Conservation (phyloP, 208 protist species). For the Ichthyophonus hoferi region DNA sequence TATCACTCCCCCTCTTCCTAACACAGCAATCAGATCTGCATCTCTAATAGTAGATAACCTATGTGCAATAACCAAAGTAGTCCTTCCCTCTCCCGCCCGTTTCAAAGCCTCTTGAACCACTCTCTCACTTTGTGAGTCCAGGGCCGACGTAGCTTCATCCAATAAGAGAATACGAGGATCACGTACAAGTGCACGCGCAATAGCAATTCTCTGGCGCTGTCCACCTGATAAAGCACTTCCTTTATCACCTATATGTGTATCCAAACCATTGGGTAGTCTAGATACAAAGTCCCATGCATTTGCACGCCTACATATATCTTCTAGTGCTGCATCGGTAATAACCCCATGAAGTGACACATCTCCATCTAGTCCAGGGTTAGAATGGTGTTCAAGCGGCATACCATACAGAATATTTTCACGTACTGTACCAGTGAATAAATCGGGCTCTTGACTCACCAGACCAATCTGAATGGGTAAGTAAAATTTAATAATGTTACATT, state of each 20-base stretch:
- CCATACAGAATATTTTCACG: conserved; percentile 46
- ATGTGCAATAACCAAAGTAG: conserved; percentile 20
- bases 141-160: conserved; percentile 52
- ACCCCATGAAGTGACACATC: not conserved
- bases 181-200: conserved; percentile 43
- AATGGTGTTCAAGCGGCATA: not conserved
- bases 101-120: conserved; percentile 48
- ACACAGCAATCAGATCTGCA: not conserved
- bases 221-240: conserved; percentile 59
- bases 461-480: conserved; percentile 30
- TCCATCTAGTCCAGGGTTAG: not conserved
- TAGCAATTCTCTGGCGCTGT: conserved; percentile 43
- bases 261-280: not conserved
- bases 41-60: conserved; percentile 8
- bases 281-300: conserved; percentile 9
- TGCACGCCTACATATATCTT: not conserved
- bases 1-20: not conserved
- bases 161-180: conserved; percentile 42
- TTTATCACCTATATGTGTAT: conserved; percentile 1
- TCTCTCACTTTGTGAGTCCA: conserved; percentile 44
- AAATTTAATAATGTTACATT: no score
- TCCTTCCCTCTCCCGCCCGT: not conserved
- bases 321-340: not conserved
- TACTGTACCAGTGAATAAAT: conserved; percentile 40
- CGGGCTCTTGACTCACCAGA: conserved; percentile 51